Evolutionary conservation across 306 rosid genomes (phyloP), one percentile per base, ranked within the genome.

Genomic region (Lathyrus tuberosus): DNA sequence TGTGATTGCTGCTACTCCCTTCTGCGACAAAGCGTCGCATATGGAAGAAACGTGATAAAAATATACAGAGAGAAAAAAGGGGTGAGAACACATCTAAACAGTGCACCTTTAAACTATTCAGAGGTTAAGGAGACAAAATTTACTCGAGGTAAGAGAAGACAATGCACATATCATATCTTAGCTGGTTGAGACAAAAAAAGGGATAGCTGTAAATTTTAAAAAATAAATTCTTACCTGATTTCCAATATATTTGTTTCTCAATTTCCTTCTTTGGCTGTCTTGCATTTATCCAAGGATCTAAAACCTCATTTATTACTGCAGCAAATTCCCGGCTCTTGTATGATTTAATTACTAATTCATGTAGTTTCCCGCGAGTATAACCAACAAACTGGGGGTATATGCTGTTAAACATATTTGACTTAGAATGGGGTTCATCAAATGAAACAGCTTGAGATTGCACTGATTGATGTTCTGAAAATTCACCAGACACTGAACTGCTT

Each of bases 211-310:
- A 15, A 59, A 48, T 48, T 38, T 1, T 41, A 4, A 40, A 59
- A 72, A 31, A 65, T 31, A 16, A 15, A 28, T 7, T 63, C 14
- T 41, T 87, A 91, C 97, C 99, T 83, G 90, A 84, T 84, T 87
- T 91, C 92, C 96, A 85, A 80, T 78, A 86, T 46, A 81, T 54
- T 71, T 76, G 90, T 81, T 89, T 91, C 73, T 91, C 99, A 12
- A 73, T 73, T 80, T 95, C 99, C 81, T 91, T 91, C 84, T 91
- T 91, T 53, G 99, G 92, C 71, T 91, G 99, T 79, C 85, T 89
- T 63, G 91, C 89, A 79, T 85, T 91, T 80, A 95, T 87, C 99
- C 99, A 95, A 24, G 99, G 97, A 76, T 95, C 97, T 75, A 95
- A 83, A 74, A 86, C 99, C 80, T 88, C 96, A 83, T 95, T 91